Conservation (phyloP, 1,139 yeast genomes). For the Hansenula sp. region DNA sequence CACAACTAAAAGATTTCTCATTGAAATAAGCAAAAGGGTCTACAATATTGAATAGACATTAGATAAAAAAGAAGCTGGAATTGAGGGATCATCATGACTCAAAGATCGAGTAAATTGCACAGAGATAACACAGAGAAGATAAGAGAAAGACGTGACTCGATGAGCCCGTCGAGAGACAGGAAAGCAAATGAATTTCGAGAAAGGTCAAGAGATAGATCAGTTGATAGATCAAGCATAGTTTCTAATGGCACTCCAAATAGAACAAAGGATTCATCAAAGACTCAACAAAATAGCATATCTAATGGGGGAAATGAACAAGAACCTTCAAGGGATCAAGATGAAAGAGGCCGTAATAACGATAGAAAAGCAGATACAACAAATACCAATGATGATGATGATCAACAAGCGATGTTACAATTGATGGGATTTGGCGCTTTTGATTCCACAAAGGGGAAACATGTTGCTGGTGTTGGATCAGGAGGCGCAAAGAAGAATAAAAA, state of each 20-base stretch:
- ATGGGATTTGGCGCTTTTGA: constrained; percentile 68
- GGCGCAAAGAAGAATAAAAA: constrained; percentile 38
- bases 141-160: background rate
- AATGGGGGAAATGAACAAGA: background rate
- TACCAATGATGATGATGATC: constrained; percentile 15
- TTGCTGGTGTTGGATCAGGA: constrained; percentile 44
- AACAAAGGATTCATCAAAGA: background rate
- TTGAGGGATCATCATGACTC: no score
- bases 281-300: background rate
- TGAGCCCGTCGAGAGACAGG: constrained; percentile 3
- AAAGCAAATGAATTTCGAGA: constrained; percentile 8
- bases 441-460: constrained; percentile 57
- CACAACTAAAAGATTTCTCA: background rate
- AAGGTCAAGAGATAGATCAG: constrained; percentile 6
- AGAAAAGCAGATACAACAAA: constrained; percentile 10
- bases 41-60: no score
- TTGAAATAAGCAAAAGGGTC: background rate
- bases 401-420: constrained; percentile 28
- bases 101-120: background rate
- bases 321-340: background rate
- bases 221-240: constrained; percentile 2
- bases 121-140: background rate
- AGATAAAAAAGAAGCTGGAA: no score
- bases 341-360: constrained; percentile 27
- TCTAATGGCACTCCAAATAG: background rate